Evolutionary conservation across 2,329 filamentous ascomycete genomes (phyloP), one percentile per base, ranked within the genome.

Genomic region (Scopulariopsis brevicaulis): DNA sequence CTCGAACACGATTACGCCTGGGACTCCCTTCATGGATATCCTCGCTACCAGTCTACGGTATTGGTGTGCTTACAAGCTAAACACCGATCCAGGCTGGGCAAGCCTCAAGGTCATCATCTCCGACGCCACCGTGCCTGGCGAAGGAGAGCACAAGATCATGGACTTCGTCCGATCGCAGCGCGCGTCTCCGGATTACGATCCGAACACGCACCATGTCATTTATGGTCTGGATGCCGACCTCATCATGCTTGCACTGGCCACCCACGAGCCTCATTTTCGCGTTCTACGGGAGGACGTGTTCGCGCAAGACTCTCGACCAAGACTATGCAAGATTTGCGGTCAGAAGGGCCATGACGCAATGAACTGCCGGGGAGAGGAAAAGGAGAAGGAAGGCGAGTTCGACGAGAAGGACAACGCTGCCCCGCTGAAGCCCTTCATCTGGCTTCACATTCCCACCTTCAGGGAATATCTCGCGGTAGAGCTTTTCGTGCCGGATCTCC

Each of bases 131-230:
- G 92, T 99, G 46, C 94, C 94, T 58, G 94, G 94, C 68, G 94
- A 99, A 74, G 94, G 94, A 69, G 94, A 99, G 75, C 94, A 99
- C 73, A 99, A 99, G 73, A 97, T 99, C 68, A 99, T 99, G 94
- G 86, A 94, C 64, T 99, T 97, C 70, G 84, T 99, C 63, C 86
- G 94, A 66, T 96, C 93, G 43, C 95, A 99, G 72, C 85, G 94
- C 66, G 84, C 88, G 55, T 94, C 90, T 57, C 87, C 92, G 5
- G 87, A 95, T 63, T 91, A 99, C 71, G 87, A 99, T 67, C 94
- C 94, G 25, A 97, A 99, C 70, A 97, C 94, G 24, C 88, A 89
- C 61, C 94, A 99, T 74, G 95, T 99, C 66, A 96, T 99, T 62
- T 99, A 99, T 69, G 94, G 94, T 55, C 79, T 99, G 64, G 94